A percentile compares a stretch with the other conserved stretches of the same genome.
Conservation (phyloP, 495 filamentous ascomycete genomes). For the Trichocladium antarcticum region DNA sequence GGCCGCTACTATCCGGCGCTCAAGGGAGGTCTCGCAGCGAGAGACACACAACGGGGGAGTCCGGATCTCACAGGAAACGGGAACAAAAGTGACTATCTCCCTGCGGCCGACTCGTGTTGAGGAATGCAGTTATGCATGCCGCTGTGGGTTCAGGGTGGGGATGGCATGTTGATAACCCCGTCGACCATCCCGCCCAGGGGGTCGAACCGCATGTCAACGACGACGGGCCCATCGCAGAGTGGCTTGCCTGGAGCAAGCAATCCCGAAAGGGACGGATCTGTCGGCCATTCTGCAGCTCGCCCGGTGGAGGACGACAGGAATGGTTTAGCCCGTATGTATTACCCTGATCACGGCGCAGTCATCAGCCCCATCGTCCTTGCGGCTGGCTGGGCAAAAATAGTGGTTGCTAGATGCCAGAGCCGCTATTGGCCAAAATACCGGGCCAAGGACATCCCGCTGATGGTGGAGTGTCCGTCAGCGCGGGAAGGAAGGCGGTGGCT, state of each 20-base stretch:
- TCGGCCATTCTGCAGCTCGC: not conserved
- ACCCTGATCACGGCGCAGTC: slow-evolving; percentile 2
- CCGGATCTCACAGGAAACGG: not conserved
- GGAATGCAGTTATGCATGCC: not conserved
- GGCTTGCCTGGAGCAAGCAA: slow-evolving; percentile 5
- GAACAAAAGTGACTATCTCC: no score
- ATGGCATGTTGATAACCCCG: slow-evolving; percentile 2
- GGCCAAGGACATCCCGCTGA: not conserved
- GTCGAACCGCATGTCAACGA: not conserved
- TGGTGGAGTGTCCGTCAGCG: slow-evolving; percentile 7
- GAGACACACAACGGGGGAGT: not conserved
- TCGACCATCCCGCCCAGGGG: not conserved
- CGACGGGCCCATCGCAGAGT: slow-evolving; percentile 1
- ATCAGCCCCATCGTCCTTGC: not conserved
- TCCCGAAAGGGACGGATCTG: not conserved
- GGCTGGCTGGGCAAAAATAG: slow-evolving; percentile 6
- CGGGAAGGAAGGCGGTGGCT: not conserved
- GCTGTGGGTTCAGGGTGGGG: not conserved
- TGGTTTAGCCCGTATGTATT: no score
- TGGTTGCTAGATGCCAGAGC: not conserved
- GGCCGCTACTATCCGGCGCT: not conserved
- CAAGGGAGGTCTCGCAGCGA: not conserved
- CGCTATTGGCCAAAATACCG: slow-evolving; percentile 12
- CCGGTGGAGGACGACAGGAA: not conserved
- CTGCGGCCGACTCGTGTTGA: not conserved